Conservation (phyloP, 306 rosid species). For the Vigna trinervia region DNA sequence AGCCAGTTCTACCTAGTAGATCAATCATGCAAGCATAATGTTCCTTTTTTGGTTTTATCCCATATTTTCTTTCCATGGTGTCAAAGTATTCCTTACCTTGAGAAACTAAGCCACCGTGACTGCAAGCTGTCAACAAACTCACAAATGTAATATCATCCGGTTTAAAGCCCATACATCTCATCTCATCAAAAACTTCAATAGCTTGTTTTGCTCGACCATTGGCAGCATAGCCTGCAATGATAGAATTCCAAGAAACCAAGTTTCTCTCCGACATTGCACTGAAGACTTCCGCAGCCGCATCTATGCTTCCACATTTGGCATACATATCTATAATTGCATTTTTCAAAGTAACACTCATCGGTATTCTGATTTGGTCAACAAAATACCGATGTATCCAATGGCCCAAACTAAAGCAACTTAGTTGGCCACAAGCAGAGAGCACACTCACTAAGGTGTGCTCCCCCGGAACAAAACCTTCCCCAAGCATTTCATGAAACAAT, state of each 20-base stretch:
- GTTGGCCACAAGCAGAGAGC: constrained; percentile 79
- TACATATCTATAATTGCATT: constrained; percentile 79
- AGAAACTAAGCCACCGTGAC: constrained; percentile 70
- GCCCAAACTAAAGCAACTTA: constrained; percentile 69
- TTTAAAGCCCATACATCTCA: constrained; percentile 50
- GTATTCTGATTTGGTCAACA: constrained; percentile 44
- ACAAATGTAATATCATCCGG: constrained; percentile 72
- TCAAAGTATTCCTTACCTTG: constrained; percentile 62
- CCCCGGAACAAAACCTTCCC: constrained; percentile 47
- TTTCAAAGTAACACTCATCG: constrained; percentile 54
- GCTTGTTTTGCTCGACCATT: constrained; percentile 69
- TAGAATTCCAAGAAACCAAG: constrained; percentile 77
- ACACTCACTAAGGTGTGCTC: constrained; percentile 78
- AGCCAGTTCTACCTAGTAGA: constrained; percentile 70
- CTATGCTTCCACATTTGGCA: constrained; percentile 79
- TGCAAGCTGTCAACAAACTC: constrained; percentile 76
- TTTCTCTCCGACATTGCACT: constrained; percentile 53
- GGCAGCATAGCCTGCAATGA: constrained; percentile 71
- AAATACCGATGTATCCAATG: constrained; percentile 58
- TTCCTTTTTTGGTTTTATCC: constrained; percentile 63
- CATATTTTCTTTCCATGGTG: constrained; percentile 59
- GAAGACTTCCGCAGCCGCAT: constrained; percentile 60
- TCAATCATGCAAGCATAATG: constrained; percentile 82
- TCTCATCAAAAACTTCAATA: constrained; percentile 57
- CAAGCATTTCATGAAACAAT: constrained; percentile 66